These are phyloP conservation scores for Capronia epimyces DNA, from an alignment of 2,329 filamentous ascomycete genomes.

Conservation along the genomic window DNA sequence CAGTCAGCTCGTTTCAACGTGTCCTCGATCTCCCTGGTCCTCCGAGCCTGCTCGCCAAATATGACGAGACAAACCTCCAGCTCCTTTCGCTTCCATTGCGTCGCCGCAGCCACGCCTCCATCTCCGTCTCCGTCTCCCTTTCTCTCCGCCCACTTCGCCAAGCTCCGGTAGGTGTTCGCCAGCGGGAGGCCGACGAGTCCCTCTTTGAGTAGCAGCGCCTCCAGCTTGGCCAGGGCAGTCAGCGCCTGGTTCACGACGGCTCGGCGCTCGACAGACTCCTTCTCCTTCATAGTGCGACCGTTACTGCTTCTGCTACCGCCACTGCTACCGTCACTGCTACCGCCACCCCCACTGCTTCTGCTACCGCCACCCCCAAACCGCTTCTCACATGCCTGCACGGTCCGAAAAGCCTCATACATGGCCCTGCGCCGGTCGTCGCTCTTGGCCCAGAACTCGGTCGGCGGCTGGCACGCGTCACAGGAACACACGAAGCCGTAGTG, in stretches of 20 bases:
- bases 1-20: constrained; percentile 3
- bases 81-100: constrained; percentile 21
- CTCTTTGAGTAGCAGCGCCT: constrained; percentile 23
- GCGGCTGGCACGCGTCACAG: constrained; percentile 25
- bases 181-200: constrained; percentile 17
- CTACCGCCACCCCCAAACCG: background rate
- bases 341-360: background rate
- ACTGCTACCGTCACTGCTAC: background rate
- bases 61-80: constrained; percentile 8
- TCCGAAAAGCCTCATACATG: constrained; percentile 19
- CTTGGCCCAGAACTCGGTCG: constrained; percentile 22
- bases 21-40: constrained; percentile 14
- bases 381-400: constrained; percentile 17
- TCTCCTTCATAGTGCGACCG: background rate
- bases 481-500: constrained; percentile 26
- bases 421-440: constrained; percentile 24
- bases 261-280: background rate
- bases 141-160: constrained; percentile 25
- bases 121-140: constrained; percentile 13
- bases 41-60: constrained; percentile 15
- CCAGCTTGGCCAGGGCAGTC: constrained; percentile 10
- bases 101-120: constrained; percentile 1
- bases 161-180: constrained; percentile 21
- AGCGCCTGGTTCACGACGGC: constrained; percentile 7
- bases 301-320: background rate